A percentile compares a stretch with the other conserved stretches of the same genome.
Conservation (phyloP, 2,329 filamentous ascomycete species). For the Penicillium sp. region DNA sequence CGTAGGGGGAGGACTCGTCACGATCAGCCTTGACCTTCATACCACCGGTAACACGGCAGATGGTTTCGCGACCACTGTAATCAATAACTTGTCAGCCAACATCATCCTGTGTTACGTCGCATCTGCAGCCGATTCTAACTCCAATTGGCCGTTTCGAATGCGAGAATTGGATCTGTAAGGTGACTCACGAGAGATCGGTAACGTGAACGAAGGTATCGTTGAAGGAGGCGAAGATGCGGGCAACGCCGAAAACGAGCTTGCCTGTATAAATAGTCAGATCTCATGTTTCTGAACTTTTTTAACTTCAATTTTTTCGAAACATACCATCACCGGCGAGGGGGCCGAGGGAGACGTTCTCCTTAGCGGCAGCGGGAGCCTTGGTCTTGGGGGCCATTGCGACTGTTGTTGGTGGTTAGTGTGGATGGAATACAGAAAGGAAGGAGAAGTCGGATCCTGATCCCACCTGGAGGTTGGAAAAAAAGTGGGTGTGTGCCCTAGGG, state of each 20-base stretch:
- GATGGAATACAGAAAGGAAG: constrained; percentile 42
- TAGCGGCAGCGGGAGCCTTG: constrained; percentile 69
- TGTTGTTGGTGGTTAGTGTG: constrained; percentile 42
- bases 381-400: constrained; percentile 82
- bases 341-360: constrained; percentile 98
- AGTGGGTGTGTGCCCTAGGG: constrained; percentile 43
- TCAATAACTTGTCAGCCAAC: constrained; percentile 59
- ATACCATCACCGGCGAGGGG: constrained; percentile 94
- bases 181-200: constrained; percentile 90
- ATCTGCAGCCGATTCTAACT: constrained; percentile 1
- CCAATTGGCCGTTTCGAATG: constrained; percentile 2
- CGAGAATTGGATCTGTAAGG: not conserved
- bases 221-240: constrained; percentile 95
- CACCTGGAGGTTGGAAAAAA: constrained; percentile 20
- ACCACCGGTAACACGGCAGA: constrained; percentile 98
- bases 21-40: constrained; percentile 99
- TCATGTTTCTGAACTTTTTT: not conserved
- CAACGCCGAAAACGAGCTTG: constrained; percentile 97
- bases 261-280: constrained; percentile 50
- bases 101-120: constrained; percentile 31
- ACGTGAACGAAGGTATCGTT: constrained; percentile 97
- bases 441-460: constrained; percentile 25
- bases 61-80: constrained; percentile 95
- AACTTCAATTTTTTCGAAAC: constrained; percentile 30
- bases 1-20: constrained; percentile 99